Base-by-base conservation (phyloP, 495 filamentous ascomycete species). In the Xylaria grammica region DNA sequence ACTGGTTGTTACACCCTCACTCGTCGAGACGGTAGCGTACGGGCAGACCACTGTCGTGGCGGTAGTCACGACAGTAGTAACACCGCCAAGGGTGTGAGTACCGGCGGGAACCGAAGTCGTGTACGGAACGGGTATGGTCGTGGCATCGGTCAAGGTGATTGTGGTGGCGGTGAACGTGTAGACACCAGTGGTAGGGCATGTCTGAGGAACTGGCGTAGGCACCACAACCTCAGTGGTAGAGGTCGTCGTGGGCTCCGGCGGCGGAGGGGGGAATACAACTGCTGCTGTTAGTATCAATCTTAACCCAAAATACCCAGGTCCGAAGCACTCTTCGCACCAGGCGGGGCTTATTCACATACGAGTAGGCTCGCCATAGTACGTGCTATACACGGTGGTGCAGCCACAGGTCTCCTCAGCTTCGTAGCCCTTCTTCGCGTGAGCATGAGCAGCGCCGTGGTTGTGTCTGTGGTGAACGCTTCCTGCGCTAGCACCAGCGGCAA, bases 131-230 rank as follows among this genome's bases (percentile, higher is more conserved):
- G 84, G 86, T 57, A 91, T 88, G 55, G 86, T 90, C 65, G 86
- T 91, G 19, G 82, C 81, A 71, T 80, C 76, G 55, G 86, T 87
- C 60, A 95, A 77, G 30, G 87, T 89, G 51, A 93, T 66, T 60
- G 90, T 94, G 50, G 86, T 89, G 38, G 89, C 90, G 50, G 91
- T 89, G 82, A 94, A 87, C 68, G 91, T 93, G 84, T 92, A 94
- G 65, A 81, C 82, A 75, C 91, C 91, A 58, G 91, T 86, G 24
- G 86, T 87, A 40, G 86, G 78, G 86, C 85, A 91, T 55, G 81
- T 87, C 77, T 89, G 88, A 30, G 89, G 80, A 53, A 82, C 80
- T 32, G 86, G 82, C 20, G 90, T 91, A 24, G 91, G 91, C 58
- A 91, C 80, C 56, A 76, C 70, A 45, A 72, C 69, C 40, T 77